Evolutionary conservation across 2,329 filamentous ascomycete species (phyloP), one percentile per base, ranked within the genome.

Genomic region (Exophiala calicioides): DNA sequence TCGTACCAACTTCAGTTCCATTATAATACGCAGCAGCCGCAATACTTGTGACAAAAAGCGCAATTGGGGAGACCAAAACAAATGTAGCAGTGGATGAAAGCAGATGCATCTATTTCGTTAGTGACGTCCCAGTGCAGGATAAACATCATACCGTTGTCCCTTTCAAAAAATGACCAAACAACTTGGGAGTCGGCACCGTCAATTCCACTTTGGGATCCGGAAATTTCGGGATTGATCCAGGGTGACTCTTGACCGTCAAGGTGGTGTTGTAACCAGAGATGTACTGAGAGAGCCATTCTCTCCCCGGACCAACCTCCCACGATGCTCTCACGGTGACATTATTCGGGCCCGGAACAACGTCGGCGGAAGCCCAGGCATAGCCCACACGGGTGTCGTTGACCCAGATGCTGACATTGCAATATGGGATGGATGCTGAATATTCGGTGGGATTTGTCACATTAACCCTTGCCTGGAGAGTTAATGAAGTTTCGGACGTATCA

Each of bases 361-460:
- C 73, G 44, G 75, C 73, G 2, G 82, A 80, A 15, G 41, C 41
- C 0, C 78, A 85, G 9, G 86, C 84, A 63, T 91, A 85, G 23
- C 87, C 93, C 24, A 98, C 72, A 5, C 86, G 65, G 0, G 84
- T 84, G 8, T 77, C 81, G 59, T 94, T 90, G 59, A 81, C 82
- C 21, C 87, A 65, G 31, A 97, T 70, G 52, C 90, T 81, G 32
- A 95, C 77, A 62, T 86, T 90, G 54, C 88, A 69, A 53, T 82
- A 91, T 1, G 91, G 91, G n/a, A 97, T 75, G 2, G 74, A 75
- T 3, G 89, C 90, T 3, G 87, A 84, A 65, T 97, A 96, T 3
- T 84, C 78, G 0, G 90, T 95, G 1, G 91, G 90, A 61, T 98
- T 98, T 3, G 88, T 94, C 50, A 95, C 77, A 62, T 93, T 95